Evolutionary conservation across 768 basidiomycete species (phyloP).

Genomic region (Tulasnella calospora): DNA sequence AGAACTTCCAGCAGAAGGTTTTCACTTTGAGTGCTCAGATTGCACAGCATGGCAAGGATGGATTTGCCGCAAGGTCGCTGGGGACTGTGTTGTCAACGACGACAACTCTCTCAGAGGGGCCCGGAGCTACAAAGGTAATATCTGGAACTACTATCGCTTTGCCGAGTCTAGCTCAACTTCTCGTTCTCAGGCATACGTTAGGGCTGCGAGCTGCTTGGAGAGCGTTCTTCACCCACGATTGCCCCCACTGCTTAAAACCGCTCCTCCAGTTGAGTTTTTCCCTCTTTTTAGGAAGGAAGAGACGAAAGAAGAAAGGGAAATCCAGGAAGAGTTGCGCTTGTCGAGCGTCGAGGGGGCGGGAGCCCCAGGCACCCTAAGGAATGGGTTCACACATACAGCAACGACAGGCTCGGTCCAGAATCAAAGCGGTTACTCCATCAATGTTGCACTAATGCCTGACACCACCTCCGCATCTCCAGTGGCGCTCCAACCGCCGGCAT

Average conservation of each 20-base stretch:
- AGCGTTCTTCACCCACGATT: slow-evolving; percentile 72
- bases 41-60: slow-evolving; percentile 44
- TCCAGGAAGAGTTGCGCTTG: slow-evolving; percentile 40
- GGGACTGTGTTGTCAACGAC: slow-evolving; percentile 24
- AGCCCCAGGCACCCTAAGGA: background rate
- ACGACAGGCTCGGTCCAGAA: background rate
- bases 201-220: slow-evolving; percentile 41
- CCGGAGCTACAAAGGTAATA: background rate
- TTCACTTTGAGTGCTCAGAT: slow-evolving; percentile 48
- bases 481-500: background rate
- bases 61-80: slow-evolving; percentile 15
- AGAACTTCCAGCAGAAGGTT: slow-evolving; percentile 44
- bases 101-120: background rate
- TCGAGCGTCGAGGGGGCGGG: background rate
- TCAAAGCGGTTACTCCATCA: background rate
- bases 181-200: background rate
- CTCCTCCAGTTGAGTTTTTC: slow-evolving; percentile 59
- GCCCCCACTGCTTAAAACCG: slow-evolving; percentile 64
- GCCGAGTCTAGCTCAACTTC: background rate
- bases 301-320: slow-evolving; percentile 54
- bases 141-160: background rate
- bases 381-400: background rate
- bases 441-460: background rate
- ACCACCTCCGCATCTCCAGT: background rate
- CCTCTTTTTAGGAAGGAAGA: slow-evolving; percentile 62